Base-by-base conservation (phyloP, 73 alveolate species). In the Tetrahymena malaccensis region DNA sequence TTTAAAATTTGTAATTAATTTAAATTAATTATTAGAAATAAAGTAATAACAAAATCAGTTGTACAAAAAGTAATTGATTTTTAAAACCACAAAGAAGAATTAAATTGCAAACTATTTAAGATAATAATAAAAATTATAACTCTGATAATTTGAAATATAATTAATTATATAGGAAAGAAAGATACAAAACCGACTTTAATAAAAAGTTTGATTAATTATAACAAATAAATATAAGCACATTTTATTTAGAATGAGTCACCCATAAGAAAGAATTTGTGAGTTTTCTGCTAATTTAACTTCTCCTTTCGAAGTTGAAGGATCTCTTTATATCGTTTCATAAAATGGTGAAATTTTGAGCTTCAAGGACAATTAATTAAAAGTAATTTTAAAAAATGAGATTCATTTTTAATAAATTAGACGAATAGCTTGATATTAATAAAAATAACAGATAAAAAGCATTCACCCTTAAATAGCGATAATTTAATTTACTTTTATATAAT, bases 201-300 rank as follows among this genome's bases (percentile, higher is more conserved):
- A 70, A 70, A 31, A 31, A 70, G 17, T 22, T 70, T 70, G 37
- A 70, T 70, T 27, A 27, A 19, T 27, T 11, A 70, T 70, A 1
- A 22, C 5, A n/a, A 33, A 12, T 27, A 34, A 56, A 34, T 13
- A 11, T 27, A 37, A 70, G 84, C 84, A 93, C 4, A 22, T 34
- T 93, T 93, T 38, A 38, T 93, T 89, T 89, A 89, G 43, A 43
- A 93, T 93, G 95, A 43, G 95, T 35, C 95, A 85, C 27, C 97
- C 97, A 43, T 95, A 95, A 85, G 97, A 95, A 56, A 95, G 94
- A 93, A 95, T 95, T 34, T 95, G 95, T 44, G 95, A 95, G 34
- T 95, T 43, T 31, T 43, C 94, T 16, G 85, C 94, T 95, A 89
- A 94, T 19, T 93, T 95, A 2, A 85, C 95, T 19, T 95, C 95